phyloP scores from a whole-genome alignment of 2,329 filamentous ascomycete species.

The Elsinoe fawcettii region DNA sequence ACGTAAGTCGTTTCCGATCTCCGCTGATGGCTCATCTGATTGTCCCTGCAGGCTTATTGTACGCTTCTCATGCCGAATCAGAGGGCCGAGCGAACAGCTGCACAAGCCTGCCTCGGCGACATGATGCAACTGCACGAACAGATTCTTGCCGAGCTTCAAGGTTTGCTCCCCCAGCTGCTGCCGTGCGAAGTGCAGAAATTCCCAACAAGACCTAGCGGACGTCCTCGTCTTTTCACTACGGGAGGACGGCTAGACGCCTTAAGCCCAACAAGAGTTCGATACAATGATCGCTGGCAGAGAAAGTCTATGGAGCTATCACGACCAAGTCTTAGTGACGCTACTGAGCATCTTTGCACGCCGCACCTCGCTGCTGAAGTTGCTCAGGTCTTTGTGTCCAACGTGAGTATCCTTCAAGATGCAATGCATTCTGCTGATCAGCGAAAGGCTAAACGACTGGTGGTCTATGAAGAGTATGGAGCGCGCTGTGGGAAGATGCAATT shows the following conservation, averaged over 20 bases:
- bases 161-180: not conserved
- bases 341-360: constrained; percentile 42
- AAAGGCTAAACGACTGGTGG: constrained; percentile 71
- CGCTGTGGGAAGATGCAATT: constrained; percentile 81
- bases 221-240: not conserved
- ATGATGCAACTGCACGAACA: constrained; percentile 79
- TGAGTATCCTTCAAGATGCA: constrained; percentile 38
- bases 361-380: constrained; percentile 48
- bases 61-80: constrained; percentile 30
- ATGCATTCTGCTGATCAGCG: constrained; percentile 28
- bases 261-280: constrained; percentile 23
- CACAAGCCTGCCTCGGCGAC: constrained; percentile 44
- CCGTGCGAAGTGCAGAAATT: not conserved
- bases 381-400: constrained; percentile 46
- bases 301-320: constrained; percentile 41
- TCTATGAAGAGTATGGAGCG: constrained; percentile 86
- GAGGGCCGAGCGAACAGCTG: constrained; percentile 24
- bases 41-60: constrained; percentile 35
- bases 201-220: not conserved
- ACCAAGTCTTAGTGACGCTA: constrained; percentile 32
- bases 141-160: constrained; percentile 65
- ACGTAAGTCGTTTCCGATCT: constrained; percentile 48
- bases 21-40: not conserved
- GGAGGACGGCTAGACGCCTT: not conserved
- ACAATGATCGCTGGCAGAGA: constrained; percentile 30